Conservation (phyloP, 2,329 filamentous ascomycete genomes). For the Acrodontium crateriforme region DNA sequence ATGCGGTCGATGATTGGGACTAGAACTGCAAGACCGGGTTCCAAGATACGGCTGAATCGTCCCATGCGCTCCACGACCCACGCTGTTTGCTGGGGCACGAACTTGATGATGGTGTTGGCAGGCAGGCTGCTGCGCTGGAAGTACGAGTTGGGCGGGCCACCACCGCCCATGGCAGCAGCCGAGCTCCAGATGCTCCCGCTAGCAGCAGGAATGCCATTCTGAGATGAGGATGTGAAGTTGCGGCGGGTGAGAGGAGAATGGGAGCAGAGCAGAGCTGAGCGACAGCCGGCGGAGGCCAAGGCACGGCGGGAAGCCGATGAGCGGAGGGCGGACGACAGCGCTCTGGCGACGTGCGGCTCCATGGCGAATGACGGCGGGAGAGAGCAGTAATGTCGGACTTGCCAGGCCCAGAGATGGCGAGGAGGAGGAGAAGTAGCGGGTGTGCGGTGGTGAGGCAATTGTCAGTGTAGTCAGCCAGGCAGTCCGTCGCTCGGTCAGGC, state of each 20-base stretch:
- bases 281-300: too few relatives aligned
- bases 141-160: conserved; percentile 21
- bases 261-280: conserved; percentile 20
- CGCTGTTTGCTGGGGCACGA: conserved; percentile 98
- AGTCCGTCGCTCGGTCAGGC: too few relatives aligned
- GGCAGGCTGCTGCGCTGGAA: conserved; percentile 48
- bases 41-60: conserved; percentile 83
- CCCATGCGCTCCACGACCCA: conserved; percentile 99
- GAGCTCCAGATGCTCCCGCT: conserved; percentile 22
- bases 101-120: conserved; percentile 87
- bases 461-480: too few relatives aligned
- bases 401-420: too few relatives aligned
- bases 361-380: conserved; percentile 5
- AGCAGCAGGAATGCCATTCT: conserved; percentile 14
- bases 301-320: conserved; percentile 18
- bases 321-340: conserved; percentile 28
- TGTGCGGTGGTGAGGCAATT: too few relatives aligned
- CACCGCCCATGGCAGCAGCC: conserved; percentile 9
- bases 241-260: conserved; percentile 15
- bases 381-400: too few relatives aligned
- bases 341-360: conserved; percentile 12
- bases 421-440: too few relatives aligned
- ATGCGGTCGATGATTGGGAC: conserved; percentile 89
- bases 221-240: conserved; percentile 14
- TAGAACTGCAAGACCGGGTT: conserved; percentile 80